phyloP scores from a whole-genome alignment of 208 protist genomes.

The Leishmania lainsoni region DNA sequence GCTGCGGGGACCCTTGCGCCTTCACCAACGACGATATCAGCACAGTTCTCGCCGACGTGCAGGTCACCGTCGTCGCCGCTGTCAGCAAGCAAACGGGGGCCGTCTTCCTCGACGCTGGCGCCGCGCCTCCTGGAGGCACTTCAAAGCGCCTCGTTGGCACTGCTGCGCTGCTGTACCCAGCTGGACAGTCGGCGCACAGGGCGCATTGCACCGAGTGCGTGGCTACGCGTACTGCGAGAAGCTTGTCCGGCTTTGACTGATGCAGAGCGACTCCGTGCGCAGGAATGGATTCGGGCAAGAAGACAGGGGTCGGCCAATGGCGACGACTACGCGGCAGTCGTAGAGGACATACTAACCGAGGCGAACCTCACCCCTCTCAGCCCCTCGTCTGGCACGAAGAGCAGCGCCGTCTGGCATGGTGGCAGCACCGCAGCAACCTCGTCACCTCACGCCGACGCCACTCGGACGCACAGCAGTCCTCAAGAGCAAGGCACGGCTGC shows the following conservation, averaged over 20 bases:
- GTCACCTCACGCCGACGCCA: not conserved
- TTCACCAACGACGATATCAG: not conserved
- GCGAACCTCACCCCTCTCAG: not conserved
- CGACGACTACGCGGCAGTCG: conserved; percentile 10
- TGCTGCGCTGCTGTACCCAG: conserved; percentile 13
- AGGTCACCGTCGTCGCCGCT: not conserved
- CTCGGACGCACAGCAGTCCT: not conserved
- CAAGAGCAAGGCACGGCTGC: not conserved
- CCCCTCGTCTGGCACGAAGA: not conserved
- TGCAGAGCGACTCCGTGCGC: not conserved
- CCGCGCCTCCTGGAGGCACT: conserved; percentile 16
- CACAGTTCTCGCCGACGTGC: not conserved
- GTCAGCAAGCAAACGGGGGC: not conserved
- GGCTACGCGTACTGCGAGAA: conserved; percentile 4
- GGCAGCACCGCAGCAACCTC: not conserved
- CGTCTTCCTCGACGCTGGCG: not conserved
- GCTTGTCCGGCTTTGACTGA: conserved; percentile 7
- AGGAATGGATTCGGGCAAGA: conserved; percentile 4
- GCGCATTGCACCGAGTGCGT: conserved; percentile 1
- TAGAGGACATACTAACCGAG: conserved; percentile 13
- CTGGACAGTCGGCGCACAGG: conserved; percentile 5
- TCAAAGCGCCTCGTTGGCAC: conserved; percentile 12
- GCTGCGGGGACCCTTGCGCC: no score
- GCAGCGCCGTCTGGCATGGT: not conserved
- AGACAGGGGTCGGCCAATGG: conserved; percentile 1